Base-by-base conservation (phyloP, 192 early-diverging fungal genomes). In the Podila epicladia region DNA sequence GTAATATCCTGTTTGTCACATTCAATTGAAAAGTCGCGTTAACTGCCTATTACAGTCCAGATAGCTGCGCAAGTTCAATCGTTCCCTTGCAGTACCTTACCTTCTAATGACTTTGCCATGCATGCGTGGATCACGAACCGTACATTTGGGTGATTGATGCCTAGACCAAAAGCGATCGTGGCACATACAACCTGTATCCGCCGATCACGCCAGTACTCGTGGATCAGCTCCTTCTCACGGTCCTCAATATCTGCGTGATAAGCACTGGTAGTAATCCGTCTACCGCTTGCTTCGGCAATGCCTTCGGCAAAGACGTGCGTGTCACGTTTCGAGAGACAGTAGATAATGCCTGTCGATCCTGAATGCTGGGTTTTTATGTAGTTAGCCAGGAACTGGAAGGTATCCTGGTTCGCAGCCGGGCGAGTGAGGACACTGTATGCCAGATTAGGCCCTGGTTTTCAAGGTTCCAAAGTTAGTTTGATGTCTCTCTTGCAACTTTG, bases 131-230 rank as follows among this genome's bases (percentile, higher is more conserved):
- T 88, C 17, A 95, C 90, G 26, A 91, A 90, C 20, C 91, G 88
- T n/a, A 92, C 86, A 60, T 94, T 88, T 24, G 87, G 74, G 67
- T 93, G 90, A 69, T 95, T 91, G 41, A 94, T 90, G 13, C 91
- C 93, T 72, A 95, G 79, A 13, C 94, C 94, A 87, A 94, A 94
- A 3, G 91, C 94, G 57, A 93, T 91, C 0, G 94, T 95, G n/a
- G 94, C 92, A 20, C 93, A 89, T 26, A 93, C 87, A 32, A 95
- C 88, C 65, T 89, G 89, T 24, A 93, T 85, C 0, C 82, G 61
- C 22, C 83, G 82, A 61, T 69, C 31, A 85, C 93, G 89, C 85
- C 94, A 97, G 12, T 85, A 85, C 7, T 82, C 64, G 74, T 96
- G 95, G 5, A 94, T 80, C 7, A 50, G n/a, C 5, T 80, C 71